Evolutionary conservation across 441 rosid species (phyloP), one percentile per base, ranked within the genome.

Genomic region (Biscutella auriculata): DNA sequence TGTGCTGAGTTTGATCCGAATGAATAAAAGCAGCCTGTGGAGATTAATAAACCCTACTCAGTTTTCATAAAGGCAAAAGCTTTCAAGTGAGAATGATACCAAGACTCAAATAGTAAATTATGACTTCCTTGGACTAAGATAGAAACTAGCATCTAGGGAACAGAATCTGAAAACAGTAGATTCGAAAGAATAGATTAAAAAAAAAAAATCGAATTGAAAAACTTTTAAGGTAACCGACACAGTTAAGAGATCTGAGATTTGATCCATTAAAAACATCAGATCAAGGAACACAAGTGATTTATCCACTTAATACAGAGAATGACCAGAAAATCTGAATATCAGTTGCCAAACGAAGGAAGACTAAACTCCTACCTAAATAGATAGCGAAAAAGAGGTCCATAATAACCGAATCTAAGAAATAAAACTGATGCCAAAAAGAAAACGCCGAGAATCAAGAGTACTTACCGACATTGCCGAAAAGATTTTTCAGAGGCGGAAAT

Each of bases 1-100:
- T 73, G 51, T 53, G 56, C 10, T 61, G 74, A 33, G 69, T 54
- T 44, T 64, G 74, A 63, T 60, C 73, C 23, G 54, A 45, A 47
- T 68, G 62, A 40, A 13, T 70, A 46, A 32, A 26, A 10, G 71
- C 21, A 53, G 30, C 69, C 81, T 78, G 74, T 45, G 29, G 7
- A 61, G 69, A 58, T 14, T 40, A 53, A 43, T 9, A 27, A 19
- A 27, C 28, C 1, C 9, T 14, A 5, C 25, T 48, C 27, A 8
- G 7, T 16, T 16, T 43, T 21, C 15, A 14, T 11, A 41, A n/a
- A 27, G 54, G 55, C 16, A 15, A 28, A 8, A 9, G 27, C 46
- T 16, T 42, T 32, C n/a, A 23, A 41, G 19, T 58, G 45, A 45
- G 7, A 47, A 12, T 23, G 23, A 49, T 9, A 28, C 10, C 16